Evolutionary conservation across 78 protist species (phyloP).

Genomic region (Dictyostelium discoideum): dicty_2.7 NC_007089.4:4328501-4329000

Average conservation of each 20-base stretch:
- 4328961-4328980: neutral
- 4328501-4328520: neutral
- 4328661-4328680: slow-evolving; percentile 39
- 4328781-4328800: slow-evolving; percentile 50
- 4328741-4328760: slow-evolving; percentile 44
- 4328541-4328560: neutral
- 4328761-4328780: slow-evolving; percentile 47
- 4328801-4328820: slow-evolving; percentile 30
- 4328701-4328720: slow-evolving; percentile 43
- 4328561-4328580: neutral
- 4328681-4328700: slow-evolving; percentile 26
- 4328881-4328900: slow-evolving; percentile 10
- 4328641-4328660: slow-evolving; percentile 31
- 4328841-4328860: slow-evolving; percentile 52
- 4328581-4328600: neutral
- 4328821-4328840: slow-evolving; percentile 12
- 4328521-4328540: neutral
- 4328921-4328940: neutral
- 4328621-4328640: neutral
- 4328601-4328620: neutral
- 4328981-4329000: neutral
- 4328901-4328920: neutral
- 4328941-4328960: neutral
- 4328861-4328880: neutral
- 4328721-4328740: slow-evolving; percentile 74